These are phyloP conservation scores for Penicillium psychrofluorescens DNA, from an alignment of 495 filamentous ascomycete genomes.

Conservation along the genomic window DNA sequence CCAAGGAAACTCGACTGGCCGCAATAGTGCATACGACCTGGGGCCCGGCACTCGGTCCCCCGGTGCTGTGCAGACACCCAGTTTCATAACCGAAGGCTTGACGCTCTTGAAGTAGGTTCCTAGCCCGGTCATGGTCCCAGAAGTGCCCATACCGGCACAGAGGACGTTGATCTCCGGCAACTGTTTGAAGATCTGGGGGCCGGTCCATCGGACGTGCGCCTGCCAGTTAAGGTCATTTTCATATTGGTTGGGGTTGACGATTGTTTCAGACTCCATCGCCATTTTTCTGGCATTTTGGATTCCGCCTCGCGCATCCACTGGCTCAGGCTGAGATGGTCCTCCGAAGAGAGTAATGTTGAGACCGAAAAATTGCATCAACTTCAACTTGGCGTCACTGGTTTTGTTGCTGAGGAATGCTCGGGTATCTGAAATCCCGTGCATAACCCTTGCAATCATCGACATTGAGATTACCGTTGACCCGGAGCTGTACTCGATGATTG, in stretches of 20 bases:
- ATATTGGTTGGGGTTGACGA: constrained; percentile 52
- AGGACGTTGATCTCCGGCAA: constrained; percentile 52
- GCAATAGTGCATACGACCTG: constrained; percentile 43
- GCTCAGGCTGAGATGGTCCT: constrained; percentile 52
- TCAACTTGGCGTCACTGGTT: constrained; percentile 45
- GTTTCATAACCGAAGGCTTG: constrained; percentile 43
- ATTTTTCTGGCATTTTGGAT: constrained; percentile 39
- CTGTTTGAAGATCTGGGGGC: constrained; percentile 50
- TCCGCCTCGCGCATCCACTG: constrained; percentile 43
- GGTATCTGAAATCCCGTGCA: constrained; percentile 45
- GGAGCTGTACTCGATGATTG: constrained; percentile 54
- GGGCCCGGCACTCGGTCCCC: constrained; percentile 54
- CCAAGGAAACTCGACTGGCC: constrained; percentile 52
- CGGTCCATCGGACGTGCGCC: constrained; percentile 54
- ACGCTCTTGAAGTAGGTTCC: constrained; percentile 45
- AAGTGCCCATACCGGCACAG: constrained; percentile 51
- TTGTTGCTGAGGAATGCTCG: constrained; percentile 56
- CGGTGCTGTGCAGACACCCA: constrained; percentile 48
- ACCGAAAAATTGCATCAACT: constrained; percentile 52
- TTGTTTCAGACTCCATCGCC: constrained; percentile 29
- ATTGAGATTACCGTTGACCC: constrained; percentile 57
- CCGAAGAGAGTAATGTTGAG: constrained; percentile 50
- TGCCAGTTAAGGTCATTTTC: constrained; percentile 54
- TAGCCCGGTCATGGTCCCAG: constrained; percentile 47
- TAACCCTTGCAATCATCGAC: constrained; percentile 46